Evolutionary conservation across 2,329 filamentous ascomycete genomes (phyloP), one percentile per base, ranked within the genome.

Genomic region (Allantophomopsis lycopodina): DNA sequence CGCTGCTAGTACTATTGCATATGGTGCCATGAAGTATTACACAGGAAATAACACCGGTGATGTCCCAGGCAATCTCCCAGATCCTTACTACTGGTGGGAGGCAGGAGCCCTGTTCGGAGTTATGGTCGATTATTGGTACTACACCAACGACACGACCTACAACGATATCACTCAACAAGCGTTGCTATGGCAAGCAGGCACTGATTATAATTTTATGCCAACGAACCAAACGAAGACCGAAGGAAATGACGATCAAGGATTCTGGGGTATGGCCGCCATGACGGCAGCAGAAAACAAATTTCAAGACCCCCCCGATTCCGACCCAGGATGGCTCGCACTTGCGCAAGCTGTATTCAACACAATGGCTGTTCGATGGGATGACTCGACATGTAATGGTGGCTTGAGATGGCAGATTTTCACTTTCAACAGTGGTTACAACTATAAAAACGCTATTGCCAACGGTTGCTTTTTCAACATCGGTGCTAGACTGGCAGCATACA

Each of bases 321-420:
- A 76, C 49, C 78, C 78, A 2, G 64, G 73, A 49, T 84, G 79
- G 74, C 64, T 84, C 6, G 74, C 76, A 2, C 68, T 89, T 10
- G 83, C 79, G 2, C 76, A 86, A 55, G 82, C 79, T 40, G 81
- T 86, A 18, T 91, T 89, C 65, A 84, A 91, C 56, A 79, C 76
- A 5, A 81, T 87, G 52, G 76, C 75, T 2, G 64, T 66, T 15
- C 72, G 83, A 35, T 89, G 83, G 84, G 82, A 88, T 42, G 65
- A 57, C 0, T 57, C 65, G 1, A 62, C 72, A 40, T 91, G 85
- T 50, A 67, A 65, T n/a, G 84, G 84, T 36, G 85, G 84, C 4
- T 57, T 91, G 42, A 73, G 82, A 46, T 89, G 83, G 83, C 85
- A 94, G 59, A 86, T 93, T 37, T 89, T 83, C 55, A 66, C 72